These are phyloP conservation scores for Hydrangea macrophylla DNA, from an alignment of 148 eudicot species.

Conservation along the genomic window DNA sequence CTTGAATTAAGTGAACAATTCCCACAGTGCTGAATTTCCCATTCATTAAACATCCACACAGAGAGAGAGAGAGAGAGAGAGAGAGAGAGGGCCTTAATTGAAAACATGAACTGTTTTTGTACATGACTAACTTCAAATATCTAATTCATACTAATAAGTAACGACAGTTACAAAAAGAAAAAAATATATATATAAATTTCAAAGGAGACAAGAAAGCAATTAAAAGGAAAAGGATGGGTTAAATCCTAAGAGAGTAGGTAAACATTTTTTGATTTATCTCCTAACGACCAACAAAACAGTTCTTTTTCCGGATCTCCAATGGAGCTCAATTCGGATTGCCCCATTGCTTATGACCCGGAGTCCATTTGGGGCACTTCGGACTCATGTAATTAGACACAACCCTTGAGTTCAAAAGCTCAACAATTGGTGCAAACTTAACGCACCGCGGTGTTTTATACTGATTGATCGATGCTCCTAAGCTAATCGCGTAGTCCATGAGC, in stretches of 20 bases:
- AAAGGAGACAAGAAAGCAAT: neutral
- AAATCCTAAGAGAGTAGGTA: slow-evolving; percentile 24
- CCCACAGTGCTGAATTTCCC: slow-evolving; percentile 7
- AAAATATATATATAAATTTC: neutral
- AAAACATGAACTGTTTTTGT: slow-evolving; percentile 39
- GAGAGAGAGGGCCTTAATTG: slow-evolving; percentile 18
- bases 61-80: slow-evolving; percentile 2
- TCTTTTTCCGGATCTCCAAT: slow-evolving; percentile 6
- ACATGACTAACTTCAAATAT: slow-evolving; percentile 31
- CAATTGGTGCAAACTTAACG: slow-evolving; percentile 80
- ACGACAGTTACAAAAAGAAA: slow-evolving; percentile 33
- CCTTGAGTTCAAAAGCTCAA: slow-evolving; percentile 74
- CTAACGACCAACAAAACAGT: slow-evolving; percentile 20
- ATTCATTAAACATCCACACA: neutral
- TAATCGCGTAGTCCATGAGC: slow-evolving; percentile 82
- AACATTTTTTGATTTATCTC: neutral
- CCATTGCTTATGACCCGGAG: slow-evolving; percentile 87
- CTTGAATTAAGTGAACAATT: slow-evolving; percentile 30
- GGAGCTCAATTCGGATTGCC: slow-evolving; percentile 35
- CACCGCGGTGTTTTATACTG: slow-evolving; percentile 96
- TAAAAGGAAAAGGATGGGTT: slow-evolving; percentile 14
- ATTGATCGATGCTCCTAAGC: slow-evolving; percentile 89
- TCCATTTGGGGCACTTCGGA: slow-evolving; percentile 91
- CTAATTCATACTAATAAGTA: slow-evolving; percentile 28
- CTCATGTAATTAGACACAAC: slow-evolving; percentile 57